Base-by-base conservation (phyloP, 2,329 filamentous ascomycete species). In the Monosporascus sp. region DNA sequence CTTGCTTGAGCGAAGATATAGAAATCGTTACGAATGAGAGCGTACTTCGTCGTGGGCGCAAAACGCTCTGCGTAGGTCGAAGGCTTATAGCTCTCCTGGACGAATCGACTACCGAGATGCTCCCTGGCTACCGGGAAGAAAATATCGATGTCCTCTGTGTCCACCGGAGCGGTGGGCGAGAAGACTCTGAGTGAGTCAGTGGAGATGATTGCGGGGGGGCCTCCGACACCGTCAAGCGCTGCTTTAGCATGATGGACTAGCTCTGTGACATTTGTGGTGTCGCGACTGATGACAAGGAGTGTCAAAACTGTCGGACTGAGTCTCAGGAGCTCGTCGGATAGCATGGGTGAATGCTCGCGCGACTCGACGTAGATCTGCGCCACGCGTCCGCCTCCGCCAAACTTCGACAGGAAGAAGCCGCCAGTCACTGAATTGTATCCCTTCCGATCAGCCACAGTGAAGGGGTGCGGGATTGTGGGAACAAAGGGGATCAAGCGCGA, bases 281-380 rank as follows among this genome's bases (percentile, higher is more conserved):
- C 50, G 43, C 20, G 50, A 2, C 35, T 44, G 48, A 62, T 44
- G 5, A 62, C 50, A 1, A 62, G 17, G 17, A 65, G 52, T 9
- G 56, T 58, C 57, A 60, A 58, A 11, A 52, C 58, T 25, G 60
- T 54, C 8, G 54, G 18, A 5, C 36, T 54, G 18, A 51, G 44
- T 3, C 46, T 27, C 27, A 64, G 37, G 41, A 65, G 53, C 22
- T 43, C 41, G 52, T 65, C 62, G 9, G 62, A 65, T 20, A 65
- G 27, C 17, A 56, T 27, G 27, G 51, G 24, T 22, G 45, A 14
- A 4, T 44, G 7, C 11, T 39, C 39, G 41, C 20, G 50, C 52
- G 24, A 55, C 36, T 56, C 52, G 39, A 65, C 35, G 45, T 60
- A 62, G n/a, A 65, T 52, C 52, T 65, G 62, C 2, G 62, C 55